Percentiles rank a stretch among this genome's conserved stretches.
Conservation (phyloP, 805 yeast genomes). For the Candida gorgasii region DNA sequence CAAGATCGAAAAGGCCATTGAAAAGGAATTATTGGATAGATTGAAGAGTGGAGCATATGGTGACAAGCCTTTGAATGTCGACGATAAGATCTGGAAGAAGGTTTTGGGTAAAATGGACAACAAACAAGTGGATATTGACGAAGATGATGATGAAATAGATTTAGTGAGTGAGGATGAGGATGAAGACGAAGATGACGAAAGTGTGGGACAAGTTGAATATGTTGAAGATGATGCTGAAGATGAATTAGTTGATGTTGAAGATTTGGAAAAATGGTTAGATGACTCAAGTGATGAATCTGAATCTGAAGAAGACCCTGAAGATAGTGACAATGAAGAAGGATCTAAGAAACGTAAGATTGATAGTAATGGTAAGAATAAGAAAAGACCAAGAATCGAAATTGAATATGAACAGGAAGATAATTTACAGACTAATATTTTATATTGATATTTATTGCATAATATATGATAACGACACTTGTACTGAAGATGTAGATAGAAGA, state of each 20-base stretch:
- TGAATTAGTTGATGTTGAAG: conserved; percentile 89
- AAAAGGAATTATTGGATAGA: conserved; percentile 90
- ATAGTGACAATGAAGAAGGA: conserved; percentile 31
- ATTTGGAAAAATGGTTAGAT: conserved; percentile 83
- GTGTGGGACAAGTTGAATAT: conserved; percentile 78
- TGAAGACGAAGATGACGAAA: conserved; percentile 28
- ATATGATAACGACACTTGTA: conserved; percentile 1
- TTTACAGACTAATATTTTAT: conserved; percentile 18
- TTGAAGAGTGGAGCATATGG: conserved; percentile 98
- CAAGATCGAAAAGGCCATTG: conserved; percentile 93
- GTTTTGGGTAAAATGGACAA: conserved; percentile 73
- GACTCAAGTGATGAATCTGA: conserved; percentile 37
- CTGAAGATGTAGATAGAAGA: too few species aligned
- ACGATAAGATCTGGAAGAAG: conserved; percentile 93
- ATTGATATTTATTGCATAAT: conserved; percentile 9
- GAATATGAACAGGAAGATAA: conserved; percentile 63
- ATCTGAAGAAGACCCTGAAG: conserved; percentile 29
- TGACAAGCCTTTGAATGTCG: conserved; percentile 95
- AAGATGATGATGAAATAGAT: conserved; percentile 54
- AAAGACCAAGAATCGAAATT: conserved; percentile 65
- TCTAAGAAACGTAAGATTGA: conserved; percentile 45
- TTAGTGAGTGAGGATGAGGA: conserved; percentile 39
- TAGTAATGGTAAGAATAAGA: conserved; percentile 11
- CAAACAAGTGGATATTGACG: conserved; percentile 67
- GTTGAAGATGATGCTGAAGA: conserved; percentile 91